Evolutionary conservation across 2,329 filamentous ascomycete genomes (phyloP), one percentile per base, ranked within the genome.

Genomic region (Septoria petroselini): DNA sequence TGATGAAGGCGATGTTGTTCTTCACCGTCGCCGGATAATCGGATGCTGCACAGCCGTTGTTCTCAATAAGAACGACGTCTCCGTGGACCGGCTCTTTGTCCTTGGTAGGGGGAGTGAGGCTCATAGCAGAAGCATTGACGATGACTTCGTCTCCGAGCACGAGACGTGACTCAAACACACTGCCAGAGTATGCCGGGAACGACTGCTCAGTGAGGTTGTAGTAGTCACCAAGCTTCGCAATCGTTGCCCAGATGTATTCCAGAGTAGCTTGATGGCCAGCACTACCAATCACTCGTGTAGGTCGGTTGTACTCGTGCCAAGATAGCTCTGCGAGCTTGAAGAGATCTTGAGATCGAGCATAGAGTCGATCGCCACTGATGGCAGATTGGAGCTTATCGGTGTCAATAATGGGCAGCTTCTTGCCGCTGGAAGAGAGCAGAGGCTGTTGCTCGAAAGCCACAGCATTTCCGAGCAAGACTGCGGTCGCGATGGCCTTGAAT

Each of bases 281-380:
- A 55, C 82, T 85, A 23, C 84, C 84, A 57, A 88, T 86, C 17
- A 87, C 84, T 45, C 84, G 77, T 1, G 84, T 88, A 1, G 84
- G 84, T 59, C 84, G 84, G 53, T 79, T 78, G 62, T 82, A 85
- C 55, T 86, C 81, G 1, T 76, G 71, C 53, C 78, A 70, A 8
- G 77, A 76, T 44, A 76, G 71, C 65, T 83, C 73, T 0, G 84
- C 83, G 48, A 86, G 78, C 43, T 77, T 70, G 59, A 78, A 86
- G 7, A 88, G 76, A 33, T 79, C 67, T 59, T 83, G 72, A 3
- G 84, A 80, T 15, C 83, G 79, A 4, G 72, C 67, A 34, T 83
- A 67, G 5, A 88, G 77, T 18, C 76, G 79, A 14, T 78, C 70
- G 33, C 70, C 67, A 14, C 70, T 73, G 67, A 88, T 84, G 52